A percentile compares a stretch with the other conserved stretches of the same genome.
Conservation (phyloP, 2,329 filamentous ascomycete species). For the Aureobasidium sp. region DNA sequence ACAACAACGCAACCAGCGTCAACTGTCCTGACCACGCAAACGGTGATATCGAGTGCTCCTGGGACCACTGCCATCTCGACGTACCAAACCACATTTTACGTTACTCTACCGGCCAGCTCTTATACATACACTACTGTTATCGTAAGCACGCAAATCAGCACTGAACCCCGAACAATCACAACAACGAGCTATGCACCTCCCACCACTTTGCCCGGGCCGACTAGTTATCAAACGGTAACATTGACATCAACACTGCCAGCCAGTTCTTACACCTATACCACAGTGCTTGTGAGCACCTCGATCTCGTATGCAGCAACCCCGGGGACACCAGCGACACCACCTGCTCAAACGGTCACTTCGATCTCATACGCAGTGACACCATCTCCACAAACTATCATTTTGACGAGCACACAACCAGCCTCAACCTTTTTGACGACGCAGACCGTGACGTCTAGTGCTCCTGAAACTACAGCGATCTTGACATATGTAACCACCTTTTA, state of each 20-base stretch:
- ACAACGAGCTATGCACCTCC: not conserved
- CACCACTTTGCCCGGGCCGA: not conserved
- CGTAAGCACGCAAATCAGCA: not conserved
- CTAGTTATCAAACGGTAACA: not conserved
- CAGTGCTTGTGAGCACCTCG: not conserved
- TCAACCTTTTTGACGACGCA: not conserved
- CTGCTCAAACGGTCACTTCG: not conserved
- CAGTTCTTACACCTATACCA: not conserved
- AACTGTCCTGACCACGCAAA: not conserved
- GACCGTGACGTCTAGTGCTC: not conserved
- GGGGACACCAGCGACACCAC: not conserved
- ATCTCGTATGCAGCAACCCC: not conserved
- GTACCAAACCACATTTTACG: not conserved
- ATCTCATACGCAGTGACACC: not conserved
- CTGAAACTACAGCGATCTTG: not conserved
- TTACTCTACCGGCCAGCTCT: not conserved
- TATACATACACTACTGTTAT: not conserved
- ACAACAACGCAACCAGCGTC: not conserved
- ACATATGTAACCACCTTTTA: not conserved
- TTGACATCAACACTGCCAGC: not conserved
- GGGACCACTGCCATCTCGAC: not conserved
- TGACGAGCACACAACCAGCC: not conserved
- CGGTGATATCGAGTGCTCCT: not conserved
- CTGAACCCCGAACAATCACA: not conserved
- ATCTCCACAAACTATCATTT: not conserved